These are phyloP conservation scores for Sporothrix luriei DNA, from an alignment of 2,329 filamentous ascomycete genomes.

Conservation along the genomic window DNA sequence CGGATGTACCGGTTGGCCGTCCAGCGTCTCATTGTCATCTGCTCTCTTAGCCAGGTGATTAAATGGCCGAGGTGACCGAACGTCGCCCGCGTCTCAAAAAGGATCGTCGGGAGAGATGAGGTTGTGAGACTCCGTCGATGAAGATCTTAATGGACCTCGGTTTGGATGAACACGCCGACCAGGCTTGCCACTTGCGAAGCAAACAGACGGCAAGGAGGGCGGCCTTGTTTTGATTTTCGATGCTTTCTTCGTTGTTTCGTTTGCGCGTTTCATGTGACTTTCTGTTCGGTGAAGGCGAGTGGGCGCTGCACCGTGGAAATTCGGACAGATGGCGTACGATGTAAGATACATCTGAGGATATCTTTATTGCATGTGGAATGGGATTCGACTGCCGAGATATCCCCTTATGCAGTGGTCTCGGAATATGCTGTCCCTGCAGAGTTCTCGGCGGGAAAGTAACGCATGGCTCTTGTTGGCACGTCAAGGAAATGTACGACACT, in stretches of 20 bases:
- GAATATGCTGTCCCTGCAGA: too few relatives aligned
- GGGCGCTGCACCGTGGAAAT: neutral
- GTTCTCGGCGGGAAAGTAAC: too few relatives aligned
- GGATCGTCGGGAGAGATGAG: slow-evolving; percentile 11
- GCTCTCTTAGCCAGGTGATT: too few relatives aligned
- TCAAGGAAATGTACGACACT: too few relatives aligned
- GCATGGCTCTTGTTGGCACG: too few relatives aligned
- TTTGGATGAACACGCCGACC: neutral
- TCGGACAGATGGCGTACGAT: too few relatives aligned
- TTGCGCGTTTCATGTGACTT: neutral
- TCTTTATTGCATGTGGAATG: neutral
- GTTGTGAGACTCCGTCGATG: neutral
- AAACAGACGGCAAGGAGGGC: neutral
- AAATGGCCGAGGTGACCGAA: neutral
- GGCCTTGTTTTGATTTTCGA: neutral
- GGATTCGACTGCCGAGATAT: too few relatives aligned
- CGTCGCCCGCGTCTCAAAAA: neutral
- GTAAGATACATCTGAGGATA: too few relatives aligned
- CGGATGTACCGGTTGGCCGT: neutral
- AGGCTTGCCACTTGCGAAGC: too few relatives aligned
- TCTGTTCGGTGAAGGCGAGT: neutral
- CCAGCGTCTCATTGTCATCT: neutral
- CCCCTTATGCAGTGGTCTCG: too few relatives aligned
- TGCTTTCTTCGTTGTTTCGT: neutral
- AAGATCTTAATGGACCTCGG: slow-evolving; percentile 20